Percentiles rank a stretch among this genome's conserved stretches.
Conservation (phyloP, 1,284 basidiomycete species). For the Rhodotorula sp. region DNA sequence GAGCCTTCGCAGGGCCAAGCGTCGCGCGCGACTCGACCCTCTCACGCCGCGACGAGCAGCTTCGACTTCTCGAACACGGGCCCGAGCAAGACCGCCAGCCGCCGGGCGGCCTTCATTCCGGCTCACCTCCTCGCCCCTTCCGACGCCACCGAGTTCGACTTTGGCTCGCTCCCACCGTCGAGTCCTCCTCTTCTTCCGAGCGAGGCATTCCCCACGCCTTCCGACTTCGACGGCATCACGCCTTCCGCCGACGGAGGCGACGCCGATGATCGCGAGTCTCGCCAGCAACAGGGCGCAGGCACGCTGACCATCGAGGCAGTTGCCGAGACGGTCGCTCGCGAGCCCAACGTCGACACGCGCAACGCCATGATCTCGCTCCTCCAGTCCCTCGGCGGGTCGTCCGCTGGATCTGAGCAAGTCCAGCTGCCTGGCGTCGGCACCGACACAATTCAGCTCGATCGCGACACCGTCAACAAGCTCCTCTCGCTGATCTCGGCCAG, state of each 20-base stretch:
- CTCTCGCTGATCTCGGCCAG: conserved; percentile 31
- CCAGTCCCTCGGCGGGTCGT: conserved; percentile 7
- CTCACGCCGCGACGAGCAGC: not conserved
- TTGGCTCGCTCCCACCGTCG: conserved; percentile 37
- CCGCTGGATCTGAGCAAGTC: not conserved
- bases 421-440: conserved; percentile 1
- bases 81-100: not conserved
- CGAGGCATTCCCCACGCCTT: conserved; percentile 37
- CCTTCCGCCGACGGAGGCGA: conserved; percentile 36
- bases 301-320: conserved; percentile 21
- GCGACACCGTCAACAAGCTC: conserved; percentile 32
- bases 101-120: conserved; percentile 22
- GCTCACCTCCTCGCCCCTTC: conserved; percentile 27
- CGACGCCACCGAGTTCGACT: conserved; percentile 32
- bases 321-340: conserved; percentile 20
- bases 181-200: conserved; percentile 35
- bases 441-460: conserved; percentile 30
- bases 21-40: too few species aligned
- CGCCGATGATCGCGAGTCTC: conserved; percentile 14
- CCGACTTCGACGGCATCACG: conserved; percentile 37
- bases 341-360: conserved; percentile 26
- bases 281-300: not conserved
- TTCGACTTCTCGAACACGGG: not conserved
- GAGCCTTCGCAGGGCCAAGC: not conserved
- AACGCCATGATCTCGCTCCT: conserved; percentile 23